Conservation (phyloP, 202 grass and related monocot species). For the Zizania palustris region DNA sequence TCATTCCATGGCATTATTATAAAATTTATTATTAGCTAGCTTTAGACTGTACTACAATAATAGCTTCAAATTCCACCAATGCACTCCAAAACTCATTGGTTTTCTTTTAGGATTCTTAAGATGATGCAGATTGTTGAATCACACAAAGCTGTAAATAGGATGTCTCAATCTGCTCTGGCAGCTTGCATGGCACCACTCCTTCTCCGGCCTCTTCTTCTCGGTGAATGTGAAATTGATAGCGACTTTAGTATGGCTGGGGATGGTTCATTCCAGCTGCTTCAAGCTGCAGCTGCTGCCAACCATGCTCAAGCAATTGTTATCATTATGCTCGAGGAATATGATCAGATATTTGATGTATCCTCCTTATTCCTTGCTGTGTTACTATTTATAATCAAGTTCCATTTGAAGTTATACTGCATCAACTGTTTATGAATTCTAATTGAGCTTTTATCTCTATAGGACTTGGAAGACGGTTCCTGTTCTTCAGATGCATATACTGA, state of each 20-base stretch:
- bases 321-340: slow-evolving; percentile 93
- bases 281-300: slow-evolving; percentile 95
- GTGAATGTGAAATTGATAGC: slow-evolving; percentile 76
- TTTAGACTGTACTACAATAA: slow-evolving; percentile 29
- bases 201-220: slow-evolving; percentile 88
- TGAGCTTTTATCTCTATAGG: slow-evolving; percentile 49
- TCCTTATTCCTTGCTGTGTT: slow-evolving; percentile 36
- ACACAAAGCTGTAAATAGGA: slow-evolving; percentile 89
- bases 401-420: slow-evolving; percentile 31
- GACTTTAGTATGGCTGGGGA: slow-evolving; percentile 82
- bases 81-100: slow-evolving; percentile 36
- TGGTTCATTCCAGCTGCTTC: slow-evolving; percentile 89
- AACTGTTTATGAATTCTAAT: slow-evolving; percentile 40
- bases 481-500: slow-evolving; percentile 94
- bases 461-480: slow-evolving; percentile 73
- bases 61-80: slow-evolving; percentile 16
- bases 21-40: slow-evolving; percentile 25
- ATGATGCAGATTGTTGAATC: slow-evolving; percentile 85
- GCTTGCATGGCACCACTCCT: slow-evolving; percentile 99
- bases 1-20: neutral
- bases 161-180: slow-evolving; percentile 91
- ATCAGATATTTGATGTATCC: slow-evolving; percentile 91
- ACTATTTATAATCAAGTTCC: slow-evolving; percentile 32
- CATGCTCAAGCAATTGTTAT: slow-evolving; percentile 98
- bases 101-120: slow-evolving; percentile 91